phyloP scores from a whole-genome alignment of 2,329 filamentous ascomycete genomes.

The Pyrenochaeta sp. region DNA sequence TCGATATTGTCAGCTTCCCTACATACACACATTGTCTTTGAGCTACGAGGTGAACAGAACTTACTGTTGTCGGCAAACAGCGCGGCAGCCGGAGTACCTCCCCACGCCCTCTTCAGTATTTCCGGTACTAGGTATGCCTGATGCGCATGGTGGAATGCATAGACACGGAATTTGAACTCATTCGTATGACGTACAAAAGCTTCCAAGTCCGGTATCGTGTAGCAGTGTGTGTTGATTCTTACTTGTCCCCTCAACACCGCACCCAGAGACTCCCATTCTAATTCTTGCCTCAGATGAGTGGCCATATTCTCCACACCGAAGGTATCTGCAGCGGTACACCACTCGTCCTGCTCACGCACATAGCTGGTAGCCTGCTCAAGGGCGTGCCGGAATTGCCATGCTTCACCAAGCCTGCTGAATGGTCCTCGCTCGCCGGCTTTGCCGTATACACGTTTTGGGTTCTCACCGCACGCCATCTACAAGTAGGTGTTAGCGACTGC shows the following conservation, averaged over 20 bases:
- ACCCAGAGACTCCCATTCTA: conserved; percentile 69
- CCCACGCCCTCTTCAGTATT: conserved; percentile 55
- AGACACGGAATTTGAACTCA: conserved; percentile 73
- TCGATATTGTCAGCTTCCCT: neutral
- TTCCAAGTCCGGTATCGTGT: conserved; percentile 73
- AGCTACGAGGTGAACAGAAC: neutral
- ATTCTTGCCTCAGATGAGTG: conserved; percentile 68
- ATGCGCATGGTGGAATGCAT: conserved; percentile 75
- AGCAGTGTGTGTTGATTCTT: conserved; percentile 75
- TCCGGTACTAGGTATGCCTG: conserved; percentile 73
- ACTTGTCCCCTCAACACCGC: conserved; percentile 73
- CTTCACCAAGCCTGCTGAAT: conserved; percentile 71
- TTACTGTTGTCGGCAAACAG: conserved; percentile 72
- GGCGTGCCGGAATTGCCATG: conserved; percentile 73
- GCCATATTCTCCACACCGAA: conserved; percentile 61
- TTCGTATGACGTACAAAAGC: conserved; percentile 75
- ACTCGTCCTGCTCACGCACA: conserved; percentile 70
- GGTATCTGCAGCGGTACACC: conserved; percentile 67
- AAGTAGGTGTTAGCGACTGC: neutral
- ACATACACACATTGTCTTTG: neutral
- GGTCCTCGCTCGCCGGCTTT: conserved; percentile 63
- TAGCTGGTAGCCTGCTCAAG: conserved; percentile 69
- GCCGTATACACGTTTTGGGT: conserved; percentile 70
- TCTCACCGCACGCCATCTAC: conserved; percentile 75
- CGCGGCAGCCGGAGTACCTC: conserved; percentile 56